Base-by-base conservation (phyloP, 371 early-diverging fungal genomes). In the Mucor racemosus region DNA sequence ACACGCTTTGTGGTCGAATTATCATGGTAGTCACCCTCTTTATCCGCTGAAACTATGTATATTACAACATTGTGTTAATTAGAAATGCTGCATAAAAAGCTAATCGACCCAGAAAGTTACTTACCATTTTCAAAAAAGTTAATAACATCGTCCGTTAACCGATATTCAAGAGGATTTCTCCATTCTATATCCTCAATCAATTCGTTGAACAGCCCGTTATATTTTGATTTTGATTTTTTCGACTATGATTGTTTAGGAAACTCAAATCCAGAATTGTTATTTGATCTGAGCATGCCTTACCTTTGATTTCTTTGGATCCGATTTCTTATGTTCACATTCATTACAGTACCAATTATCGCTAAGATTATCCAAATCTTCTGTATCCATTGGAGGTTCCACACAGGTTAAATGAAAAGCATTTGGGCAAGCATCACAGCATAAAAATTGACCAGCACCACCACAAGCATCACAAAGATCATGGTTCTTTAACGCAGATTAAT, bases 371-470 rank as follows among this genome's bases (percentile, higher is more conserved):
- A 89, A 78, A 26, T 81, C 78, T 33, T 79, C 78, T 31, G 53
- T 14, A 14, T 53, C 53, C 76, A 92, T 77, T 7, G 92, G 92
- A 15, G 92, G 92, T 48, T 90, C 85, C 9, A 89, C 76, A 64
- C 92, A 92, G 7, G 84, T 73, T 66, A 92, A 90, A 69, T 92
- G 92, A 69, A 90, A 92, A 10, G 87, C 87, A 55, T 84, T 85
- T 21, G 92, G 92, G 62, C 92, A 92, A 10, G 76, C 78, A 69
- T 92, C 92, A 69, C 92, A 92, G 66, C 92, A 92, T 58, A 92
- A 63, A 42, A 92, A 87, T 48, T 83, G 81, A 0, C 92, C 92
- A 1, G 77, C 72, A 19, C 80, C 85, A 4, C 82, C 80, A 72
- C 92, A 92, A 1, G 87, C 81, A 58, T 88, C 86, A 68, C 92